Evolutionary conservation across 1,139 yeast genomes (phyloP).

Genomic region (Geotrichum aggregatum): DNA sequence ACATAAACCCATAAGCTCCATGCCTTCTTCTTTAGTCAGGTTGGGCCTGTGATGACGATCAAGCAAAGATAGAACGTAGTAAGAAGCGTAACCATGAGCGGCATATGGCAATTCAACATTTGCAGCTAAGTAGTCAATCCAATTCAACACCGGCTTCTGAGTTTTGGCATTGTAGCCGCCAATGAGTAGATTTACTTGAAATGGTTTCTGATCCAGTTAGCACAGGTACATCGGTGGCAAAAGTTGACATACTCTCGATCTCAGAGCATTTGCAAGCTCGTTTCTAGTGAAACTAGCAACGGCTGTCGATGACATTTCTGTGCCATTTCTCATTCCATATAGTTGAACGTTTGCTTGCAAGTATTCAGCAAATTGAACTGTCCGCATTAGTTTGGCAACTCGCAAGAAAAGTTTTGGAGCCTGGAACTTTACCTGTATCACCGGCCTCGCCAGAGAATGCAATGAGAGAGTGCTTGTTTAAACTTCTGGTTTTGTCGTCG

Average conservation of each 20-base stretch:
- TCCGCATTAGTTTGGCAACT: slow-evolving; percentile 9
- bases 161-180: slow-evolving; percentile 77
- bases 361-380: slow-evolving; percentile 89
- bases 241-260: slow-evolving; percentile 55
- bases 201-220: slow-evolving; percentile 60
- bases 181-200: slow-evolving; percentile 81
- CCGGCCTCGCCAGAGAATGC: slow-evolving; percentile 97
- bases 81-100: slow-evolving; percentile 96
- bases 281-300: slow-evolving; percentile 85
- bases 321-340: slow-evolving; percentile 79
- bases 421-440: slow-evolving; percentile 54
- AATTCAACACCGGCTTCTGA: slow-evolving; percentile 64
- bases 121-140: slow-evolving; percentile 94
- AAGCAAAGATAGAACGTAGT: slow-evolving; percentile 81
- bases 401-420: slow-evolving; percentile 1
- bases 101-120: slow-evolving; percentile 89
- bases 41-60: slow-evolving; percentile 87
- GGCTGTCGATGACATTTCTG: slow-evolving; percentile 64
- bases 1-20: slow-evolving; percentile 68
- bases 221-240: background rate
- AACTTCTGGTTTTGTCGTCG: slow-evolving; percentile 81
- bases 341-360: slow-evolving; percentile 89
- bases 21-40: slow-evolving; percentile 73
- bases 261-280: slow-evolving; percentile 78
- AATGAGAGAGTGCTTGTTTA: slow-evolving; percentile 74